Percentiles rank a stretch among this genome's conserved stretches.
phyloP scores from a whole-genome alignment of 2,329 filamentous ascomycete species.

The Grosmannia huntii region DNA sequence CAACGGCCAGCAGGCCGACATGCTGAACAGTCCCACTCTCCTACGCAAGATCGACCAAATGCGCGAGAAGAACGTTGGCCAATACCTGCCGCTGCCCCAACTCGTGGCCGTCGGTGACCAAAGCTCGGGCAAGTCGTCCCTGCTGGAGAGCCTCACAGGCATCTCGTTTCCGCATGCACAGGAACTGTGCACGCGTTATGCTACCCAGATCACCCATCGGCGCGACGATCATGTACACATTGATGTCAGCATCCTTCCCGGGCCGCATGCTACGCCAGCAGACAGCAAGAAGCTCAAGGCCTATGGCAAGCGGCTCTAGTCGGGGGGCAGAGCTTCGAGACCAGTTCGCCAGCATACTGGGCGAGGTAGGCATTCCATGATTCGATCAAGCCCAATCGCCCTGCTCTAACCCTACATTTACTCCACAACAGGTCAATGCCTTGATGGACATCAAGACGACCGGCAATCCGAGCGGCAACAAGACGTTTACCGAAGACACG shows the following conservation, averaged over 20 bases:
- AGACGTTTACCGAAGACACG: background rate
- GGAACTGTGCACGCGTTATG: background rate
- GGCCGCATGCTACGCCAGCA: background rate
- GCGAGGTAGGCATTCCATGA: background rate
- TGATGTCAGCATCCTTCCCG: background rate
- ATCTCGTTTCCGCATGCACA: background rate
- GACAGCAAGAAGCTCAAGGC: background rate
- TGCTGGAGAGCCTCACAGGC: background rate
- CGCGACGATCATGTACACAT: background rate
- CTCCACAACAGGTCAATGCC: background rate
- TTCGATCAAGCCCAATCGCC: background rate
- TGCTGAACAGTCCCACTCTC: background rate
- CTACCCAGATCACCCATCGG: background rate
- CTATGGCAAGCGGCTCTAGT: background rate
- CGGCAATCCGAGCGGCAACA: background rate
- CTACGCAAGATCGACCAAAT: background rate
- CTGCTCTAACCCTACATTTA: background rate
- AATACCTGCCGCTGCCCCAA: background rate
- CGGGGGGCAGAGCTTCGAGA: background rate
- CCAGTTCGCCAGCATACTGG: background rate
- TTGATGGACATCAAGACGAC: background rate
- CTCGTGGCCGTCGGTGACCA: background rate
- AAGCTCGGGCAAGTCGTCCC: background rate
- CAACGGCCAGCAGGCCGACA: background rate
- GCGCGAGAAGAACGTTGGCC: background rate